phyloP scores from a whole-genome alignment of 2,329 filamentous ascomycete species.

The Gaeumannomyces sp. region DNA sequence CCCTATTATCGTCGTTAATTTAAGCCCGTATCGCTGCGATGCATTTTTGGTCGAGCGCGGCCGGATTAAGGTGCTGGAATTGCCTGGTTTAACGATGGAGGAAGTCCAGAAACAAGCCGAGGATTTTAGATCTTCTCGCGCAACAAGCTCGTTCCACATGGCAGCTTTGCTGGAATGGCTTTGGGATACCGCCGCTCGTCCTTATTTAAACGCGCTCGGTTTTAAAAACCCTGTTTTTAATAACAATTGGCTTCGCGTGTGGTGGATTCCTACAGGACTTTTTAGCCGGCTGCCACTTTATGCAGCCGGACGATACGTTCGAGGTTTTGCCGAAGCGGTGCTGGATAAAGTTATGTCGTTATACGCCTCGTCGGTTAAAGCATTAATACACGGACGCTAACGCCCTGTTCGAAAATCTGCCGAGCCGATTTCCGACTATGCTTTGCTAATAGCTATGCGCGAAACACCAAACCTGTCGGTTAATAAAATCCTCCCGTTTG shows the following conservation, averaged over 20 bases:
- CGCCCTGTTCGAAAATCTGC: background rate
- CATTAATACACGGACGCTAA: background rate
- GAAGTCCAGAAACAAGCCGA: background rate
- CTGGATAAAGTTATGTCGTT: background rate
- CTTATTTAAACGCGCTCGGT: background rate
- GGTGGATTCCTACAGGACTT: background rate
- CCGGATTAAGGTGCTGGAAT: background rate
- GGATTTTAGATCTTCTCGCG: background rate
- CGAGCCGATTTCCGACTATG: background rate
- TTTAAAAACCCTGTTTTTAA: background rate
- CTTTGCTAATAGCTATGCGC: background rate
- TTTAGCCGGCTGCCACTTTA: background rate
- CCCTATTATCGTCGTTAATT: background rate
- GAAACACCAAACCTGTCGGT: background rate
- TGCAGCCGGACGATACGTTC: background rate
- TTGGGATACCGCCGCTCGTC: background rate
- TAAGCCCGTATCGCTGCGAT: background rate
- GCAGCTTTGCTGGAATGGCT: background rate
- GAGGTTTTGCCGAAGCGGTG: background rate
- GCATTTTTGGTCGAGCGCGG: background rate
- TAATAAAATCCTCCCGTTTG: too few species aligned
- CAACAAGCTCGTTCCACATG: background rate
- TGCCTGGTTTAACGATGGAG: background rate
- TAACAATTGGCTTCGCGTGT: background rate
- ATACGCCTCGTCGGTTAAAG: background rate